These are phyloP conservation scores for Amniculicola lignicola DNA, from an alignment of 495 filamentous ascomycete species.

Conservation along the genomic window DNA sequence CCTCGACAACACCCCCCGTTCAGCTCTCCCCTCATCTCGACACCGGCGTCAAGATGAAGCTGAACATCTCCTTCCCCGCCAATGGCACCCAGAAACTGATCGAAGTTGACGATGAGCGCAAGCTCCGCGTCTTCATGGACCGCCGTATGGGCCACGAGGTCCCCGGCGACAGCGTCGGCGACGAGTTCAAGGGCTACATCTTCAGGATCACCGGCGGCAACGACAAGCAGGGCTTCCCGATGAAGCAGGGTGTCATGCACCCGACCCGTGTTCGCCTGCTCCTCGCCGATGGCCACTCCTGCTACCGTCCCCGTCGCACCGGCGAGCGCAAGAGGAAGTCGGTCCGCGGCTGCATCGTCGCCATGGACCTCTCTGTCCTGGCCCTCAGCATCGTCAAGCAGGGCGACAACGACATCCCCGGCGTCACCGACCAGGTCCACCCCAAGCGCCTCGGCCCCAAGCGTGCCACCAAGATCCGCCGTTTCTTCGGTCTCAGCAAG, in stretches of 20 bases:
- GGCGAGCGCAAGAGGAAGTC: conserved; percentile 99
- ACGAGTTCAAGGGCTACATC: conserved; percentile 99
- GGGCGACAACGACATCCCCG: conserved; percentile 88
- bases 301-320: conserved; percentile 94
- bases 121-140: conserved; percentile 80
- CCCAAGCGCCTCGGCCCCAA: conserved; percentile 98
- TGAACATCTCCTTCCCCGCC: conserved; percentile 97
- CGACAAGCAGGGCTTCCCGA: conserved; percentile 99
- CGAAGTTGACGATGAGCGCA: conserved; percentile 97
- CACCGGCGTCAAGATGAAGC: conserved; percentile 66
- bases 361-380: conserved; percentile 86
- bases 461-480: conserved; percentile 98
- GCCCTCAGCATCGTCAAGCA: conserved; percentile 95
- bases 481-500: conserved; percentile 98
- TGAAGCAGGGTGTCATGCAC: conserved; percentile 99
- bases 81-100: conserved; percentile 99
- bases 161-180: conserved; percentile 84
- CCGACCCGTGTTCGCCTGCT: conserved; percentile 96
- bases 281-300: conserved; percentile 87
- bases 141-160: conserved; percentile 98
- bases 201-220: conserved; percentile 98
- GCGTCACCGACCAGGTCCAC: conserved; percentile 92
- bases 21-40: conserved; percentile 39
- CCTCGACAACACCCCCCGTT: conserved; percentile 25
- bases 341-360: conserved; percentile 97